Evolutionary conservation across 305 asterid species (phyloP).

Genomic region (Andrographis paniculata): DNA sequence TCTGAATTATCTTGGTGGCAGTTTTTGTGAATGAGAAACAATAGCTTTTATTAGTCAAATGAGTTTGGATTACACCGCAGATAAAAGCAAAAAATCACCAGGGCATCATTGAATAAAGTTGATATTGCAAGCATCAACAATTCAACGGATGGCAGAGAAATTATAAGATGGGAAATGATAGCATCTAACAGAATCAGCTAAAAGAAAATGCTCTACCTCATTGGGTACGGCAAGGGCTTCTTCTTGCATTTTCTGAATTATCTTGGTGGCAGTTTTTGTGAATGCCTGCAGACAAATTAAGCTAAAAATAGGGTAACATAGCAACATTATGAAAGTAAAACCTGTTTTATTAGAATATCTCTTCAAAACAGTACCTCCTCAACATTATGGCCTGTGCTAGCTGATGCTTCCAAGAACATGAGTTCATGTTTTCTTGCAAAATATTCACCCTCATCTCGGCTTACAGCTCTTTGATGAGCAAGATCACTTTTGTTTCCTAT

Average conservation of each 20-base stretch:
- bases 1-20: slow-evolving; percentile 47
- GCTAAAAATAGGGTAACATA: too few species aligned
- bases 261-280: slow-evolving; percentile 42
- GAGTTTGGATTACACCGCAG: background rate
- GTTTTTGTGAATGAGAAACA: slow-evolving; percentile 49
- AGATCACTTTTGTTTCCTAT: slow-evolving; percentile 70
- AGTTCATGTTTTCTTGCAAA: slow-evolving; percentile 70
- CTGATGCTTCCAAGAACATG: slow-evolving; percentile 56
- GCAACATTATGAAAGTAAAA: background rate
- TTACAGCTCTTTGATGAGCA: slow-evolving; percentile 57
- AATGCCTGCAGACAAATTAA: slow-evolving; percentile 33
- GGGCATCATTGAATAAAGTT: too few species aligned
- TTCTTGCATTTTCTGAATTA: slow-evolving; percentile 54
- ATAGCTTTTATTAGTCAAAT: background rate
- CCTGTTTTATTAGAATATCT: slow-evolving; percentile 1
- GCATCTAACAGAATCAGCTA: background rate
- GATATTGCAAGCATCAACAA: background rate
- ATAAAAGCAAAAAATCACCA: background rate
- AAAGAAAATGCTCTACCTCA: slow-evolving; percentile 30
- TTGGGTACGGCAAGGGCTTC: slow-evolving; percentile 50
- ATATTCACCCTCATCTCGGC: slow-evolving; percentile 67
- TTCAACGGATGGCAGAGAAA: background rate
- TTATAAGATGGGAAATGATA: background rate
- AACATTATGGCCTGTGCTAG: slow-evolving; percentile 60
- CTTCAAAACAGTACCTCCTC: slow-evolving; percentile 42